Conservation (phyloP, 768 basidiomycete species). For the Collybia sordida region DNA sequence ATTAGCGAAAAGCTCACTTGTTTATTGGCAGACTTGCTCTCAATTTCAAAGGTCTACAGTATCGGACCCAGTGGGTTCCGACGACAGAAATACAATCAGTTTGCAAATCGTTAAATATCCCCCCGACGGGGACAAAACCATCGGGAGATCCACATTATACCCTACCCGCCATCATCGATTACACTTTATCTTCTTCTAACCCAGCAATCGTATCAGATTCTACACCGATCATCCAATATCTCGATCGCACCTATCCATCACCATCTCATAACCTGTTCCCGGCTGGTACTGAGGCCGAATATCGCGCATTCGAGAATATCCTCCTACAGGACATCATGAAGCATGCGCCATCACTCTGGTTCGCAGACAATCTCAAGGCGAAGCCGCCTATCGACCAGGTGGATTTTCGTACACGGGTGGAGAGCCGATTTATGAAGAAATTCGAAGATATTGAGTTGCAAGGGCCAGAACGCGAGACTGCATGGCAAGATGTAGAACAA, state of each 20-base stretch:
- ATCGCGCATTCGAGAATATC: conserved; percentile 21
- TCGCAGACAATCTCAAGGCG: conserved; percentile 19
- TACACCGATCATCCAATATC: conserved; percentile 32
- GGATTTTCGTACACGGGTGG: conserved; percentile 16
- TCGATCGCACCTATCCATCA: conserved; percentile 28
- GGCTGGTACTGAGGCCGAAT: conserved; percentile 16
- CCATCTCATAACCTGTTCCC: conserved; percentile 19
- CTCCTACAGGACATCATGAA: conserved; percentile 13
- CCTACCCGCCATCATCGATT: conserved; percentile 29
- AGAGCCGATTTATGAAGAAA: conserved; percentile 14
- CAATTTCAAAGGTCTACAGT: conserved; percentile 27
- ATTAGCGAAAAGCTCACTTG: not conserved
- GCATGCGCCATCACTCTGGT: conserved; percentile 15
- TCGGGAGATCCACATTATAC: conserved; percentile 28
- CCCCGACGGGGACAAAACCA: conserved; percentile 23
- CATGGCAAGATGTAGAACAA: conserved; percentile 19
- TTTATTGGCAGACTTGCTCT: conserved; percentile 9
- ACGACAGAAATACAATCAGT: conserved; percentile 22
- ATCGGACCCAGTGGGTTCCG: conserved; percentile 24
- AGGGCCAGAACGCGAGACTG: conserved; percentile 20
- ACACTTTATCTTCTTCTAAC: conserved; percentile 14
- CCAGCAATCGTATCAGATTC: conserved; percentile 31
- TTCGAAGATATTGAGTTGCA: conserved; percentile 19
- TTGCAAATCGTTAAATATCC: conserved; percentile 22
- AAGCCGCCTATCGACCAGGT: conserved; percentile 20